Percentiles rank a stretch among this genome's conserved stretches.
Evolutionary conservation across 1,284 basidiomycete species (phyloP).

Genomic region (Fomitopsis betulina): DNA sequence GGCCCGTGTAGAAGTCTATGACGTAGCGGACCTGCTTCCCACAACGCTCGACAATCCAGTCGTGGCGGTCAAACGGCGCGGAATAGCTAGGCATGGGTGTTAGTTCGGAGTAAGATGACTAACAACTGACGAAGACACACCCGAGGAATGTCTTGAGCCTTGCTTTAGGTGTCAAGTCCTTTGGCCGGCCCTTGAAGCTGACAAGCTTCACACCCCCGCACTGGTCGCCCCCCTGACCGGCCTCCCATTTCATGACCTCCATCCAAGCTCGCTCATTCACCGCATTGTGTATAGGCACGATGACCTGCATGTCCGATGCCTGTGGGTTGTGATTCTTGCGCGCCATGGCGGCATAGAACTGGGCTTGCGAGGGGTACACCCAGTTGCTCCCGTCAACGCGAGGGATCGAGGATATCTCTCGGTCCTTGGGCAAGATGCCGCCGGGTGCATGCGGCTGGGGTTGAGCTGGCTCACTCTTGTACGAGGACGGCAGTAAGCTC

Average conservation of each 20-base stretch:
- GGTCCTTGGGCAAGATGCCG: slow-evolving; percentile 51
- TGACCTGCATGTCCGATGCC: slow-evolving; percentile 86
- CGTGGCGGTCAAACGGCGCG: slow-evolving; percentile 94
- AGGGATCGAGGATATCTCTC: slow-evolving; percentile 89
- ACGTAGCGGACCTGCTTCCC: slow-evolving; percentile 89
- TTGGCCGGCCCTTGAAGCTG: slow-evolving; percentile 81
- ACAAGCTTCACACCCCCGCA: slow-evolving; percentile 85
- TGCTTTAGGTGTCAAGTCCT: slow-evolving; percentile 77
- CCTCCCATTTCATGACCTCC: slow-evolving; percentile 90
- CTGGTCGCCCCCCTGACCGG: slow-evolving; percentile 67
- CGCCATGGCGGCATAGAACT: slow-evolving; percentile 95
- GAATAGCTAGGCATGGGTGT: slow-evolving; percentile 60
- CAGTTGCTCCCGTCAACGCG: slow-evolving; percentile 70
- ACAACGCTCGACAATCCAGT: slow-evolving; percentile 95
- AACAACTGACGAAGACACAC: slow-evolving; percentile 43
- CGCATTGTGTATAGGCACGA: slow-evolving; percentile 98
- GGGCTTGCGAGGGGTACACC: slow-evolving; percentile 98
- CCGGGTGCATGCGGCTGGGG: slow-evolving; percentile 16
- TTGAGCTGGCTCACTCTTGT: slow-evolving; percentile 23
- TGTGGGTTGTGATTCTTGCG: slow-evolving; percentile 88
- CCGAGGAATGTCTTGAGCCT: slow-evolving; percentile 81
- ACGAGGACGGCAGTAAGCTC: slow-evolving; percentile 35
- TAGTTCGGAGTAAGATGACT: not conserved
- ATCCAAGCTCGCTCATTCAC: slow-evolving; percentile 97
- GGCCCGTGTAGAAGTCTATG: slow-evolving; percentile 98